Evolutionary conservation across 2,329 filamentous ascomycete species (phyloP).

Genomic region (Alternaria rosae): DNA sequence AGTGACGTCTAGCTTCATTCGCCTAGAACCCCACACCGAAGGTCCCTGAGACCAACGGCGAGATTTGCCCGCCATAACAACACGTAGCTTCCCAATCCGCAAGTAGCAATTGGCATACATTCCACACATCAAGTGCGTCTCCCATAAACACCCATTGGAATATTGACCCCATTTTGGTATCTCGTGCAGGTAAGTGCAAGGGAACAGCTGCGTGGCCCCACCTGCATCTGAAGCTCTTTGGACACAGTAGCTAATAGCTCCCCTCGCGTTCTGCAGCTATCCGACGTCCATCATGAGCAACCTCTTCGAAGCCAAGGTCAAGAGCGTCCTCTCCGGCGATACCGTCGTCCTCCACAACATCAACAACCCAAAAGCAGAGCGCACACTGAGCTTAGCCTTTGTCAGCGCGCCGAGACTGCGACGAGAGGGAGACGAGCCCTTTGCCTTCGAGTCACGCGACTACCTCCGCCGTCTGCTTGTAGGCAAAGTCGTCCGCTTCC

Average conservation of each 20-base stretch:
- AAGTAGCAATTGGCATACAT: conserved; percentile 4
- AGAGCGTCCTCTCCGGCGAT: conserved; percentile 93
- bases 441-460: conserved; percentile 93
- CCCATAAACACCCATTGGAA: not conserved
- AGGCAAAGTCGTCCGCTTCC: conserved; percentile 86
- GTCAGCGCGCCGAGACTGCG: conserved; percentile 86
- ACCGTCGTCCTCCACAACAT: conserved; percentile 84
- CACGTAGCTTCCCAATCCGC: conserved; percentile 19
- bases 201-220: conserved; percentile 9
- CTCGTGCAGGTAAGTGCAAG: conserved; percentile 12
- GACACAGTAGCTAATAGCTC: conserved; percentile 41
- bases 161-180: conserved; percentile 6
- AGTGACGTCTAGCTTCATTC: conserved; percentile 14
- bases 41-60: conserved; percentile 20
- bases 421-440: conserved; percentile 90
- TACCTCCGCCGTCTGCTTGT: conserved; percentile 84
- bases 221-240: conserved; percentile 14
- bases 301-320: conserved; percentile 66
- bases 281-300: conserved; percentile 36
- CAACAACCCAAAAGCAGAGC: conserved; percentile 82
- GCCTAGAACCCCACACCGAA: conserved; percentile 23
- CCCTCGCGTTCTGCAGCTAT: conserved; percentile 20
- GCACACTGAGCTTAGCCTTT: conserved; percentile 88
- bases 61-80: conserved; percentile 19
- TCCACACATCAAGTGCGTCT: conserved; percentile 18